These are phyloP conservation scores for Hypoxylon sp. DNA, from an alignment of 2,329 filamentous ascomycete genomes.

Conservation along the genomic window DNA sequence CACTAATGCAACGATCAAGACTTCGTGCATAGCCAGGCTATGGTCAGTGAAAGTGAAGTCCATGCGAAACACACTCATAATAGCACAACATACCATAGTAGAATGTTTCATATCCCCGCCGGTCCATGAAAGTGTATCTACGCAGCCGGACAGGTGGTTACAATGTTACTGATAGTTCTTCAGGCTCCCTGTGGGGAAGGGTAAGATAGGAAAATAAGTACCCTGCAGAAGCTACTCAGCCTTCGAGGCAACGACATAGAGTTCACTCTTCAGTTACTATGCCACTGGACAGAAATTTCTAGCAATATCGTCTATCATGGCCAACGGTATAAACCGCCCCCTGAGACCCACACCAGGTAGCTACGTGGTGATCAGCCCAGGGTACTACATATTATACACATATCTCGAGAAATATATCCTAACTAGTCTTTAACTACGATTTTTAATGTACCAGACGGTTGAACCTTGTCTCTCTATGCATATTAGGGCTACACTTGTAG, in stretches of 20 bases:
- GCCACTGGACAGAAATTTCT: neutral
- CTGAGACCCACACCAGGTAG: neutral
- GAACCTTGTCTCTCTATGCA: neutral
- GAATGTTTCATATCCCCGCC: slow-evolving; percentile 1
- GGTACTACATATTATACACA: neutral
- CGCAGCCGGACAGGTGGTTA: neutral
- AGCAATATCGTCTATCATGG: slow-evolving; percentile 2
- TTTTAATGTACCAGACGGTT: slow-evolving; percentile 14
- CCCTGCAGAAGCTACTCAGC: neutral
- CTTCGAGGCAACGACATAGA: neutral
- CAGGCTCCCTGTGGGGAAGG: neutral
- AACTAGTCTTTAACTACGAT: neutral
- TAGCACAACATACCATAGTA: neutral
- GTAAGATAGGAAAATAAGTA: slow-evolving; percentile 10
- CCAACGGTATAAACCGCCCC: neutral
- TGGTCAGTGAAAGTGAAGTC: neutral
- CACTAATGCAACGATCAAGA: neutral
- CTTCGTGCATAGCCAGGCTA: neutral
- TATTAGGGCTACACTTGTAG: slow-evolving; percentile 7
- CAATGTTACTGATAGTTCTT: neutral
- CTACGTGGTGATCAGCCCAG: neutral
- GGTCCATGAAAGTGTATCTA: neutral
- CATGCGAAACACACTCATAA: slow-evolving; percentile 8
- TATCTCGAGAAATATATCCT: slow-evolving; percentile 22
- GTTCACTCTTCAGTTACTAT: neutral